Conservation (phyloP, 2,329 filamentous ascomycete species). For the Fusarium illudens region DNA sequence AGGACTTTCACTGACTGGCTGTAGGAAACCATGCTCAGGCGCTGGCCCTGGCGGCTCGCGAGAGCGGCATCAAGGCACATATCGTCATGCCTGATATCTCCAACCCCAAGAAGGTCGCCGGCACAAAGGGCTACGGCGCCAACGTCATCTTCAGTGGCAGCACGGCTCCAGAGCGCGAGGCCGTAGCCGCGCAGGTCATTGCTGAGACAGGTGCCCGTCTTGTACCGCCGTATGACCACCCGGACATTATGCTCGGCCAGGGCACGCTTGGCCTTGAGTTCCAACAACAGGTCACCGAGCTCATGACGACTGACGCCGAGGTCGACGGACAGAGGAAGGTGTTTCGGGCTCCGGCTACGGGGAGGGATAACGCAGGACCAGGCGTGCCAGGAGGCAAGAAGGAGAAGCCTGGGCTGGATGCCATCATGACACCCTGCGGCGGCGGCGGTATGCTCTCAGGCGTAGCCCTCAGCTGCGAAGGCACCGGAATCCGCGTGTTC, state of each 20-base stretch:
- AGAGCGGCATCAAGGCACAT: conserved; percentile 77
- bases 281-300: conserved; percentile 71
- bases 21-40: conserved; percentile 95
- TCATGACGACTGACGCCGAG: conserved; percentile 52
- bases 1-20: neutral
- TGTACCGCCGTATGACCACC: conserved; percentile 91
- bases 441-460: conserved; percentile 90
- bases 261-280: conserved; percentile 90
- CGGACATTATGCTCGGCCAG: conserved; percentile 90
- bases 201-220: conserved; percentile 77
- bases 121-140: conserved; percentile 80
- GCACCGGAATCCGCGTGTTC: conserved; percentile 79
- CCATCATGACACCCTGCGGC: conserved; percentile 83
- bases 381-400: conserved; percentile 14
- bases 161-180: conserved; percentile 82
- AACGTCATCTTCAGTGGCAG: conserved; percentile 82
- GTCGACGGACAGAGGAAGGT: conserved; percentile 27
- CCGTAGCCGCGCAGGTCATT: conserved; percentile 74
- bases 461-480: conserved; percentile 77
- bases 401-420: conserved; percentile 60
- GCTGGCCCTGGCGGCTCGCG: conserved; percentile 81
- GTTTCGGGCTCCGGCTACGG: conserved; percentile 31
- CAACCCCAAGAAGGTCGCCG: conserved; percentile 85
- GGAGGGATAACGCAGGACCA: conserved; percentile 24
- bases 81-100: conserved; percentile 94